Conservation (phyloP, 345 rosid genomes). For the Gossypium thurberi region DNA sequence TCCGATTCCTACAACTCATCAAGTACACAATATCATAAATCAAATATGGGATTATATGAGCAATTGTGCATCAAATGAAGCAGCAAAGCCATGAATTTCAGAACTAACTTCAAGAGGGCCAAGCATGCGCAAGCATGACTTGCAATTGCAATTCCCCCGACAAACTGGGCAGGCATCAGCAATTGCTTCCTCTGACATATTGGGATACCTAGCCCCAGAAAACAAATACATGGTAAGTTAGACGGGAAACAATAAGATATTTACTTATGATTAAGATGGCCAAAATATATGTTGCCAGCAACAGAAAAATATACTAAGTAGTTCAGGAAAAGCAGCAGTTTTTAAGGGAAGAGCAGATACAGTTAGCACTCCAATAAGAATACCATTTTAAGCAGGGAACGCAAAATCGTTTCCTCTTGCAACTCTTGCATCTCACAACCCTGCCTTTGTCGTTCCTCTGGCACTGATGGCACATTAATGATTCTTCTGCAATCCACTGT, state of each 20-base stretch:
- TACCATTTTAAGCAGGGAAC: slow-evolving; percentile 44
- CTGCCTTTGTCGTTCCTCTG: slow-evolving; percentile 41
- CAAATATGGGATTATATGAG: background rate
- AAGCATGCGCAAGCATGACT: slow-evolving; percentile 53
- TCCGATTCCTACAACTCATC: slow-evolving; percentile 17
- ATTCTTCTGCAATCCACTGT: slow-evolving; percentile 3
- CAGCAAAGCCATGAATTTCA: background rate
- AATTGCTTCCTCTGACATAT: slow-evolving; percentile 31
- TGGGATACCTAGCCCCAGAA: slow-evolving; percentile 44
- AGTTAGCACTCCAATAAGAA: background rate
- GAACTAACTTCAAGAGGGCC: slow-evolving; percentile 25
- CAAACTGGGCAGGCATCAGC: slow-evolving; percentile 48
- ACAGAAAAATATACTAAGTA: background rate
- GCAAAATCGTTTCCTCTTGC: slow-evolving; percentile 50
- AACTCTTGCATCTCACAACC: slow-evolving; percentile 38
- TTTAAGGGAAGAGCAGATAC: background rate
- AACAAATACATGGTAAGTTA: background rate
- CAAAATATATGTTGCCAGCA: background rate
- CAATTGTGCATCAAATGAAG: background rate
- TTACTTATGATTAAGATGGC: background rate
- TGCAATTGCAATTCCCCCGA: slow-evolving; percentile 55
- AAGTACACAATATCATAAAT: slow-evolving; percentile 4
- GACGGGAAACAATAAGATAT: background rate
- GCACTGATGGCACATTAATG: slow-evolving; percentile 60
- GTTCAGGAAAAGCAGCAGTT: background rate